A percentile compares a stretch with the other conserved stretches of the same genome.
phyloP scores from a whole-genome alignment of 306 rosid genomes.

The Acmispon strigosus region DNA sequence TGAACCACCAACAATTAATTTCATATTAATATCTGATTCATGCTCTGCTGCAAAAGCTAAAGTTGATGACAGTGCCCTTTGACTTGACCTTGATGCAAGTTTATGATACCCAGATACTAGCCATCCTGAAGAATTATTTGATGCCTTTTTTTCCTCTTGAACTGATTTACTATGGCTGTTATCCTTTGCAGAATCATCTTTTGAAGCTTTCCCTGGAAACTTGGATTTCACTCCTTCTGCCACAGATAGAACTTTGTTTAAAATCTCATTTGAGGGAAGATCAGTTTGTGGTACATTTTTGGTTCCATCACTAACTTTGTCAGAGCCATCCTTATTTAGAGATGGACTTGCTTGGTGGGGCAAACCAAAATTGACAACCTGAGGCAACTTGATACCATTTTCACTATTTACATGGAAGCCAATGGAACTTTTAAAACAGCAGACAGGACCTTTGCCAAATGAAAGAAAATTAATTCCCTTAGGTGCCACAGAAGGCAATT shows the following conservation, averaged over 20 bases:
- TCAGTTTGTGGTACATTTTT: constrained; percentile 18
- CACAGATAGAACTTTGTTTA: constrained; percentile 20
- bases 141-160: constrained; percentile 17
- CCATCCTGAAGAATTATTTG: constrained; percentile 30
- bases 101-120: constrained; percentile 34
- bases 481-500: constrained; percentile 34
- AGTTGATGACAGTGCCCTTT: constrained; percentile 56
- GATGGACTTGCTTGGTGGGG: constrained; percentile 2
- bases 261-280: constrained; percentile 19
- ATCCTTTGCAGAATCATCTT: constrained; percentile 19
- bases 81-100: constrained; percentile 39
- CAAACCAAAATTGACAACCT: constrained; percentile 11
- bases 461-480: constrained; percentile 68
- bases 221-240: constrained; percentile 25
- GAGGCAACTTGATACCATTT: constrained; percentile 17
- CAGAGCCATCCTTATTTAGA: constrained; percentile 5
- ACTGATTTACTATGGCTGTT: constrained; percentile 12
- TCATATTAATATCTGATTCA: constrained; percentile 42
- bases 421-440: constrained; percentile 23
- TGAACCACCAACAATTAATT: constrained; percentile 12
- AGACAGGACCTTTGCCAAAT: constrained; percentile 45
- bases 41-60: constrained; percentile 67
- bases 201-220: constrained; percentile 27
- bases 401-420: constrained; percentile 24
- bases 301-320: constrained; percentile 21